Evolutionary conservation across 176 grass and related monocot genomes (phyloP).

Genomic region (Triticum aestivum): IWGSC_CS_RefSeq_v2.1 NC_057811.1:159242603-159243102

Average conservation of each 20-base stretch:
- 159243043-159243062: background rate
- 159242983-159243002: background rate
- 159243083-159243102: background rate
- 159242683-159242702: background rate
- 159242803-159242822: conserved; percentile 7
- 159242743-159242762: too few species aligned
- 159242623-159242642: background rate
- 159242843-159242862: background rate
- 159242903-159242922: conserved; percentile 14
- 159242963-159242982: conserved; percentile 37
- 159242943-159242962: background rate
- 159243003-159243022: conserved; percentile 20
- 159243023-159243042: background rate
- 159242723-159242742: background rate
- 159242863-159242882: conserved; percentile 34
- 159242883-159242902: conserved; percentile 31
- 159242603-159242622: too few species aligned
- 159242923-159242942: background rate
- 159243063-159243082: background rate
- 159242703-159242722: background rate
- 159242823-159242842: conserved; percentile 23
- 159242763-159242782: background rate
- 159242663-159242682: background rate
- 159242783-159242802: conserved; percentile 36
- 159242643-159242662: background rate